Evolutionary conservation across 371 early-diverging fungal species (phyloP).

Genomic region (Haplosporangium sp.): DNA sequence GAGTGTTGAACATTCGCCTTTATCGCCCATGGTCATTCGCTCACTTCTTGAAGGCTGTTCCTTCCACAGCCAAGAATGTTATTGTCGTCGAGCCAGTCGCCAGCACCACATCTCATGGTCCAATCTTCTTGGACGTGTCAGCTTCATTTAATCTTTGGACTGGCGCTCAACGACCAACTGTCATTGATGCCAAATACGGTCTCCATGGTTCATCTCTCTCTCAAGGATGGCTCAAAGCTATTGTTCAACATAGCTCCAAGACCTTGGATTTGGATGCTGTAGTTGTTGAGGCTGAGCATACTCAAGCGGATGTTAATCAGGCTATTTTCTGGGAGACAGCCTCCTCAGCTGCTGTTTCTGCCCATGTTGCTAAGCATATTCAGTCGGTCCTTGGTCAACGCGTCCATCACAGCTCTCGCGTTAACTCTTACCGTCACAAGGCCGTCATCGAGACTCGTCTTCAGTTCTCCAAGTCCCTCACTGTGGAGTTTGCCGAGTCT

Average conservation of each 20-base stretch:
- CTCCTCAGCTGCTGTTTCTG: conserved; percentile 62
- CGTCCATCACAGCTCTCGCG: conserved; percentile 56
- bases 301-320: conserved; percentile 53
- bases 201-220: conserved; percentile 34
- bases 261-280: conserved; percentile 32
- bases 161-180: conserved; percentile 37
- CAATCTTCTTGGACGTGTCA: conserved; percentile 76
- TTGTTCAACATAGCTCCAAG: conserved; percentile 27
- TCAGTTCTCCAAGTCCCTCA: conserved; percentile 57
- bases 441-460: conserved; percentile 73
- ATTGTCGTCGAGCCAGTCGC: conserved; percentile 70
- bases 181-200: conserved; percentile 54
- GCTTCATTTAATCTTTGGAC: conserved; percentile 75
- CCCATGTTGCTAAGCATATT: conserved; percentile 63
- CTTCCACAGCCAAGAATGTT: conserved; percentile 67
- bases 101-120: conserved; percentile 57
- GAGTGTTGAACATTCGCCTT: conserved; percentile 80
- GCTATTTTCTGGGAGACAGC: conserved; percentile 80
- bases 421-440: conserved; percentile 70
- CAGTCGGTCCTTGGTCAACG: conserved; percentile 60
- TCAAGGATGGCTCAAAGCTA: conserved; percentile 39
- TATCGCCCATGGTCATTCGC: conserved; percentile 86
- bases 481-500: conserved; percentile 54
- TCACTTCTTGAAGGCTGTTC: conserved; percentile 75
- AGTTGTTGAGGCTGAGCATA: conserved; percentile 16